Conservation (phyloP, 2,329 filamentous ascomycete species). For the Curvularia eragrostidis region DNA sequence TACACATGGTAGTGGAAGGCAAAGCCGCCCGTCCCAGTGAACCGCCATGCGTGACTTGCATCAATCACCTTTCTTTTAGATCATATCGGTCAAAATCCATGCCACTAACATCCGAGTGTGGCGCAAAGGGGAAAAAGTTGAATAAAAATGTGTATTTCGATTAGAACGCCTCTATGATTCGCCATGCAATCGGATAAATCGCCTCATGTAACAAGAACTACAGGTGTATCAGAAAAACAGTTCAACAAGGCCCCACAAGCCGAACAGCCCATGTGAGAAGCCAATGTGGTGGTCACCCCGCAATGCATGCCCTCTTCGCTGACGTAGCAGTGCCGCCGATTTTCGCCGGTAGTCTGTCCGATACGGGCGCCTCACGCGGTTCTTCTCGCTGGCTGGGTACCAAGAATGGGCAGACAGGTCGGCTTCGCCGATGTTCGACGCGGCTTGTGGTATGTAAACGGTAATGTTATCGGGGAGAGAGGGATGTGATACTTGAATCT, state of each 20-base stretch:
- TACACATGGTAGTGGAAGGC: neutral
- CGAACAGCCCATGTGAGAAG: slow-evolving; percentile 10
- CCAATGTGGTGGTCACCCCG: slow-evolving; percentile 24
- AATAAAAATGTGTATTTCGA: neutral
- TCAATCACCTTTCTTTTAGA: neutral
- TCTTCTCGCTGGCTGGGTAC: slow-evolving; percentile 9
- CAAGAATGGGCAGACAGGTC: neutral
- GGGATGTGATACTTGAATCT: slow-evolving; percentile 7
- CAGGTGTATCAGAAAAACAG: neutral
- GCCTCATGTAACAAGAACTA: neutral
- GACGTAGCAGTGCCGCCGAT: slow-evolving; percentile 34
- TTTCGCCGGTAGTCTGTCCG: slow-evolving; percentile 30
- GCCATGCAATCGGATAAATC: neutral
- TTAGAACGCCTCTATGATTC: neutral
- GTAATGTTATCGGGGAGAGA: slow-evolving; percentile 6
- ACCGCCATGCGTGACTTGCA: neutral
- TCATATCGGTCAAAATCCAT: slow-evolving; percentile 3
- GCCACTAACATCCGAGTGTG: neutral
- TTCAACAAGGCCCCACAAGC: slow-evolving; percentile 5
- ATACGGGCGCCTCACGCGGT: slow-evolving; percentile 15
- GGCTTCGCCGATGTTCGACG: slow-evolving; percentile 5
- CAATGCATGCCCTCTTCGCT: slow-evolving; percentile 19
- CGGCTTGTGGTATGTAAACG: slow-evolving; percentile 2
- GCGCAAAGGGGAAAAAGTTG: neutral
- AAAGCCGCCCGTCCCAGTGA: neutral